Base-by-base conservation (phyloP, 2,329 filamentous ascomycete species). In the Dactylellina haptotyla region DNA sequence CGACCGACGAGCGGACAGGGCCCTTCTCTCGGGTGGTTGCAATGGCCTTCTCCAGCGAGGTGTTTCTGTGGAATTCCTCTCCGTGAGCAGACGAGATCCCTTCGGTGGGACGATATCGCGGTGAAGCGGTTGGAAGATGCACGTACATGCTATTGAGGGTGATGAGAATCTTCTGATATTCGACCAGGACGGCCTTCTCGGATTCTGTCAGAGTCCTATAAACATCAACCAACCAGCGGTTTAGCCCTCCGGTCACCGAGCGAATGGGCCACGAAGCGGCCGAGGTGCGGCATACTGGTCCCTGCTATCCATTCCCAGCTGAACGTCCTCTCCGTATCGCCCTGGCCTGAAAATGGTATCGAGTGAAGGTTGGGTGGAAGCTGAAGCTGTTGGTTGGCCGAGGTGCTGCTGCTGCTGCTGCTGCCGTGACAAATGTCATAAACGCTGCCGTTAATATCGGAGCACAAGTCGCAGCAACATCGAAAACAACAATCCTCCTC, bases 181-280 rank as follows among this genome's bases (percentile, higher is more conserved):
- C 69, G n/a, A 73, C 48, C 20, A 73, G 61, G n/a, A 73, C 69
- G 23, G 61, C 54, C 46, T 73, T 73, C 26, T 73, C 69, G n/a
- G 61, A 45, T 6, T 73, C 61, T 18, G 69, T 73, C 12, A 73
- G 69, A 26, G 61, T 26, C 46, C 69, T 73, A 16, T 58, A n/a
- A 41, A 54, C 10, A 37, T 43, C 20, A 26, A 39, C 25, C 41
- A n/a, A 46, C 18, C 30, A 32, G 25, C 6, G 43, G 30, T 4
- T 32, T n/a, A 32, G 37, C 23, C n/a, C 18, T 28, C 12, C n/a
- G n/a, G n/a, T 30, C 18, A 25, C 23, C 8, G 26, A 3, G 6
- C 12, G 16, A 37, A 34, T 14, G 43, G 2, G 2, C 9, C 12
- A n/a, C 1, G 30, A 39, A 14, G 1, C 18, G 14, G 28, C 9